Conservation (phyloP, 2,329 filamentous ascomycete species). For the Epichloe elymi region DNA sequence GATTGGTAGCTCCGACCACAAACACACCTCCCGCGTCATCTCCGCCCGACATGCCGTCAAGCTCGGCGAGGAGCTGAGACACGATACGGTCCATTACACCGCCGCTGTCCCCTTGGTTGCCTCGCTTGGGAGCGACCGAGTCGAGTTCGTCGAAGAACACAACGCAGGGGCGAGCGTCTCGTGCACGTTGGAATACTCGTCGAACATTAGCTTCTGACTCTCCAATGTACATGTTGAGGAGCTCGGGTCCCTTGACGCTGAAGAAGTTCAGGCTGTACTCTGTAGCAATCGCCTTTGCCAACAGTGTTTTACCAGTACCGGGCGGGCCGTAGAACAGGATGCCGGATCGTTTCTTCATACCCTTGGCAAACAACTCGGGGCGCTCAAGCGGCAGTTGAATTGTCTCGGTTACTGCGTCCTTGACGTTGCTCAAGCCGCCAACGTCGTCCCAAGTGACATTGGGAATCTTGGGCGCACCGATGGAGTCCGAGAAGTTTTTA, state of each 20-base stretch:
- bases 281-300: conserved; percentile 85
- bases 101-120: conserved; percentile 92
- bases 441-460: conserved; percentile 96
- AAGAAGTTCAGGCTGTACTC: conserved; percentile 94
- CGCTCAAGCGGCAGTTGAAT: conserved; percentile 86
- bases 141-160: conserved; percentile 93
- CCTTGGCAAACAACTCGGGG: conserved; percentile 88
- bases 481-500: conserved; percentile 96
- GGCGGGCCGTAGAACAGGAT: conserved; percentile 88
- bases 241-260: conserved; percentile 79
- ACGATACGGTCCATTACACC: conserved; percentile 98
- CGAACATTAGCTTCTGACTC: conserved; percentile 88
- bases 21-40: conserved; percentile 82
- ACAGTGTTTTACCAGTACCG: conserved; percentile 81
- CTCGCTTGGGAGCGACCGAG: conserved; percentile 88
- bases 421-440: conserved; percentile 82
- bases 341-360: conserved; percentile 94
- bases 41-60: conserved; percentile 95
- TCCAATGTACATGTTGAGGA: conserved; percentile 94
- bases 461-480: conserved; percentile 94
- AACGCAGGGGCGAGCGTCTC: conserved; percentile 75
- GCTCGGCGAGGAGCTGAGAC: conserved; percentile 81
- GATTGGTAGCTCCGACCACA: conserved; percentile 91
- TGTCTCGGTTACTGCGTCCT: conserved; percentile 93
- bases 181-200: conserved; percentile 73